A percentile compares a stretch with the other conserved stretches of the same genome.
Conservation (phyloP, 805 yeast genomes). For the Nakazawaea molendinolei region DNA sequence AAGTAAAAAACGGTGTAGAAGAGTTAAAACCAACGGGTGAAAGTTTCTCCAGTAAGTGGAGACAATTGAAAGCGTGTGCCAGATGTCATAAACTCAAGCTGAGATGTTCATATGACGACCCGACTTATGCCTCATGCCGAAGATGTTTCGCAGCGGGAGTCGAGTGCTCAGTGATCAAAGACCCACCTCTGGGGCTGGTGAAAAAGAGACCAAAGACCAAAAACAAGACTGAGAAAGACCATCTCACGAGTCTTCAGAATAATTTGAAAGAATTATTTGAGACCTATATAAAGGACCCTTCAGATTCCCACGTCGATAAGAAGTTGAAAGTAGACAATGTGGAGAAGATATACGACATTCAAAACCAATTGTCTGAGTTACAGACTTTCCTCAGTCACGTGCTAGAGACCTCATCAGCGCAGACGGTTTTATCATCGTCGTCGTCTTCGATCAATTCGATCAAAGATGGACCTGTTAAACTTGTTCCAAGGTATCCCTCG, state of each 20-base stretch:
- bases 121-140: slow-evolving; percentile 34
- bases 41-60: slow-evolving; percentile 38
- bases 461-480: slow-evolving; percentile 28
- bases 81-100: slow-evolving; percentile 47
- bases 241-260: slow-evolving; percentile 20
- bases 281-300: background rate
- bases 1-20: too few species aligned
- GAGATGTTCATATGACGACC: slow-evolving; percentile 46
- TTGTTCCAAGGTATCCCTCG: slow-evolving; percentile 26
- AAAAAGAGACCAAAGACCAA: slow-evolving; percentile 28
- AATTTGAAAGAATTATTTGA: slow-evolving; percentile 20
- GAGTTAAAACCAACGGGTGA: too few species aligned
- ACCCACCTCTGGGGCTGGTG: slow-evolving; percentile 39
- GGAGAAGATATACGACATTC: slow-evolving; percentile 10
- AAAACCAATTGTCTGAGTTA: slow-evolving; percentile 23
- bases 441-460: slow-evolving; percentile 29
- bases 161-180: slow-evolving; percentile 42
- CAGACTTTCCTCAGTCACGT: slow-evolving; percentile 25
- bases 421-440: slow-evolving; percentile 10
- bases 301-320: background rate
- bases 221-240: slow-evolving; percentile 19
- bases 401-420: slow-evolving; percentile 12
- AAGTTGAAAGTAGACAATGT: slow-evolving; percentile 11
- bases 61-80: slow-evolving; percentile 47
- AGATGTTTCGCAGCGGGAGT: slow-evolving; percentile 38